phyloP scores from a whole-genome alignment of 495 filamentous ascomycete species.

The Clavariopsis aquatica region DNA sequence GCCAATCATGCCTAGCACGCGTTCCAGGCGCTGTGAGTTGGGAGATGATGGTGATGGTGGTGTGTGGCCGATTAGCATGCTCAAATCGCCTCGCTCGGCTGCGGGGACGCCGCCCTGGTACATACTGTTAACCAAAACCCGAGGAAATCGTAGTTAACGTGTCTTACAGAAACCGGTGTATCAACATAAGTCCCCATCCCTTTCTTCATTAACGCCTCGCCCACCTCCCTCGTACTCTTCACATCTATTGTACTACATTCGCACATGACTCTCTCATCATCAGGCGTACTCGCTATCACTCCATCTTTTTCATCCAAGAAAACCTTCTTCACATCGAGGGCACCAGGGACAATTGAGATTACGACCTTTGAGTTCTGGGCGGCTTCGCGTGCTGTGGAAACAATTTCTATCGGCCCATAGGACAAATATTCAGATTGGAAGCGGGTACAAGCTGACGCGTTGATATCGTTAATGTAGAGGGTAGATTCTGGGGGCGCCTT shows the following conservation, averaged over 20 bases:
- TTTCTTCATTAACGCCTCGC: slow-evolving; percentile 11
- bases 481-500: slow-evolving; percentile 18
- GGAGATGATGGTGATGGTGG: slow-evolving; percentile 9
- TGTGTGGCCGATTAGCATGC: slow-evolving; percentile 30
- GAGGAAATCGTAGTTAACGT: neutral
- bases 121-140: neutral
- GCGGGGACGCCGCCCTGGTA: slow-evolving; percentile 32
- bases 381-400: slow-evolving; percentile 26
- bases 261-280: slow-evolving; percentile 24
- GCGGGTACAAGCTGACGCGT: slow-evolving; percentile 16
- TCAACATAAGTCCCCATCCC: slow-evolving; percentile 34
- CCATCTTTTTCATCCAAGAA: slow-evolving; percentile 30
- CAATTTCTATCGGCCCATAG: slow-evolving; percentile 24
- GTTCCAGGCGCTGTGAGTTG: slow-evolving; percentile 15
- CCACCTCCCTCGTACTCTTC: slow-evolving; percentile 33
- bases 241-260: slow-evolving; percentile 38
- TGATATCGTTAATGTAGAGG: slow-evolving; percentile 36
- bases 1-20: slow-evolving; percentile 38
- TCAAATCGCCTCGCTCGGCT: slow-evolving; percentile 29
- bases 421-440: slow-evolving; percentile 24
- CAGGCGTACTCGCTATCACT: slow-evolving; percentile 18
- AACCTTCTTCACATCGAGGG: slow-evolving; percentile 30
- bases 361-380: slow-evolving; percentile 28
- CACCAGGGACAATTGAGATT: slow-evolving; percentile 32
- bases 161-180: slow-evolving; percentile 34